A percentile compares a stretch with the other conserved stretches of the same genome.
phyloP scores from a whole-genome alignment of 106 monocot genomes.

The Dactylorhiza incarnata region DNA sequence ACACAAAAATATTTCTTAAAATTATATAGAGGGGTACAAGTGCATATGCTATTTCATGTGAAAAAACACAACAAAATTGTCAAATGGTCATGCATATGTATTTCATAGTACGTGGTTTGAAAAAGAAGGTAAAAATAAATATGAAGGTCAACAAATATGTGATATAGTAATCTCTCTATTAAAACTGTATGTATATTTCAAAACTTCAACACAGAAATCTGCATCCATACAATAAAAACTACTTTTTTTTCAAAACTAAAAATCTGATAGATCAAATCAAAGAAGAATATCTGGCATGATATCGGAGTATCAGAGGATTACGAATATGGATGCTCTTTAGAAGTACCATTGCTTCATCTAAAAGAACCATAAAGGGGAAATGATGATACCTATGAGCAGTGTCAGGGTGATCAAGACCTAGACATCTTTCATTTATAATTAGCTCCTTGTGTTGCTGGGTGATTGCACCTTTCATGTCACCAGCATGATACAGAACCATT shows the following conservation, averaged over 20 bases:
- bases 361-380: not conserved
- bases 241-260: not conserved
- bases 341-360: not conserved
- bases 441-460: constrained; percentile 96
- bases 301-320: not conserved
- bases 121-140: not conserved
- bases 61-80: not conserved
- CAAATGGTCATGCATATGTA: not conserved
- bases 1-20: no score
- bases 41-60: not conserved
- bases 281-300: not conserved
- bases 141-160: not conserved
- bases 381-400: constrained; percentile 65
- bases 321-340: not conserved
- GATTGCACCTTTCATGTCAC: constrained; percentile 89
- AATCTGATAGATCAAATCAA: not conserved
- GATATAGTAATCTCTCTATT: not conserved
- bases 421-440: constrained; percentile 94
- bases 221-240: not conserved
- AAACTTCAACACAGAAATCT: not conserved
- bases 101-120: not conserved
- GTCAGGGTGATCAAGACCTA: constrained; percentile 97
- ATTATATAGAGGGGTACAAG: not conserved
- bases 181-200: not conserved
- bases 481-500: constrained; percentile 96